Conservation (phyloP, 768 basidiomycete species). For the Dentipellis fragilis region DNA sequence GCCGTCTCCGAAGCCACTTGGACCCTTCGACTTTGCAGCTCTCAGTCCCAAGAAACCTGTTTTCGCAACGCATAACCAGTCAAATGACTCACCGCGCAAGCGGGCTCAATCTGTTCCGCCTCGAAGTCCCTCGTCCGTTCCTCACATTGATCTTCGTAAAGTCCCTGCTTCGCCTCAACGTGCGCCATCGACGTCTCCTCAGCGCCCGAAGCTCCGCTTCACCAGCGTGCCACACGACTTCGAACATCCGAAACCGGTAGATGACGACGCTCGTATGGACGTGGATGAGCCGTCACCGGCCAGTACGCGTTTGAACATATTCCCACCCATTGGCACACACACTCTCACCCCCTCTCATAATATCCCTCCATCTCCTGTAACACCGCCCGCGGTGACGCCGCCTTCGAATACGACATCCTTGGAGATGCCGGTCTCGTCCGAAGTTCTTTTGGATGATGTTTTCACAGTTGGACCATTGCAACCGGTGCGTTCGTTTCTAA, state of each 20-base stretch:
- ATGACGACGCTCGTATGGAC: not conserved
- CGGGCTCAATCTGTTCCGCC: conserved; percentile 11
- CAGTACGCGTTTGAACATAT: not conserved
- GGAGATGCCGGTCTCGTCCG: not conserved
- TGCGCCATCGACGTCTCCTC: conserved; percentile 3
- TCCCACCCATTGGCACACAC: not conserved
- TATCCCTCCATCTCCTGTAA: not conserved
- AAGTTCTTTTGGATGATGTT: not conserved
- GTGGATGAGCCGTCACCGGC: not conserved
- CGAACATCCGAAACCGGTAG: not conserved
- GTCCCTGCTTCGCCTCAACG: conserved; percentile 5
- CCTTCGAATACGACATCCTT: not conserved
- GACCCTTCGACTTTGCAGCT: conserved; percentile 12
- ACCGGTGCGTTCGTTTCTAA: not conserved
- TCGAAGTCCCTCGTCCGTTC: not conserved
- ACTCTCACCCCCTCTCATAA: not conserved
- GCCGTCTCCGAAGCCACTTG: not conserved
- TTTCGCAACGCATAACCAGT: not conserved
- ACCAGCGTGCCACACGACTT: conserved; percentile 10
- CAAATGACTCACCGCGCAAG: not conserved
- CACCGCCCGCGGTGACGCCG: not conserved
- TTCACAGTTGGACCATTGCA: not conserved
- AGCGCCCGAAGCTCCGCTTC: conserved; percentile 9
- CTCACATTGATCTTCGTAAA: conserved; percentile 4
- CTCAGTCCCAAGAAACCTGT: not conserved